Base-by-base conservation (phyloP, 2,329 filamentous ascomycete species). In the Trichophyton mentagrophytes region DNA sequence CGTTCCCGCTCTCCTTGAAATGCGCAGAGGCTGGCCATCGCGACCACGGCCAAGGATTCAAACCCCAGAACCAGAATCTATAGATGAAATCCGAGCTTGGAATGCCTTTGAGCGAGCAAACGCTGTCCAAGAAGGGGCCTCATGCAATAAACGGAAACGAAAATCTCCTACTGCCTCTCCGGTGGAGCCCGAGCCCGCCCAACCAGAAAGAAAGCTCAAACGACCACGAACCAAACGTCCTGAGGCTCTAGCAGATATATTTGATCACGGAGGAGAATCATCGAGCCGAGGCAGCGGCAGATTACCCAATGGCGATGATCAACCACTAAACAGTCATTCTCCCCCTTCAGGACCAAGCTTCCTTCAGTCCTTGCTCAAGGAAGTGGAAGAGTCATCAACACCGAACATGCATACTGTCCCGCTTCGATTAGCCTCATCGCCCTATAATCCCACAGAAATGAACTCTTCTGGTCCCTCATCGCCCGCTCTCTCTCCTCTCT, bases 81-180 rank as follows among this genome's bases (percentile, higher is more conserved):
- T 85, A 47, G 90, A 96, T 66, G 90, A 95, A 72, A 80, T 87
- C 60, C 81, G 85, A 61, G 90, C 92, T 3, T 96, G 92, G 93
- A 89, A 90, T 64, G 90, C 88, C 20, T 86, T 97, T 64, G 91
- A 96, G 66, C 88, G 86, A 71, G 90, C 89, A 49, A 82, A 89
- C 65, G 86, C 91, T 63, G 80, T 82, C 17, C 81, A 87, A 64
- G 79, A 77, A 53, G 69, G 73, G 8, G 69, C 73, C 56, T 2
- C 33, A 8, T 27, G 25, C n/a, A 73, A 79, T 57, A 79, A 75
- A 64, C 77, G 78, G 58, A 84, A 88, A 62, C 90, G 96, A 75
- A 93, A 90, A 69, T 95, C 90, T 2, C 78, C 81, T 1, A 88
- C 86, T 11, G 81, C 82, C 9, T 91, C 89, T 5, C 88, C 88